Conservation (phyloP, 345 rosid species). For the Murraya paniculata region DNA sequence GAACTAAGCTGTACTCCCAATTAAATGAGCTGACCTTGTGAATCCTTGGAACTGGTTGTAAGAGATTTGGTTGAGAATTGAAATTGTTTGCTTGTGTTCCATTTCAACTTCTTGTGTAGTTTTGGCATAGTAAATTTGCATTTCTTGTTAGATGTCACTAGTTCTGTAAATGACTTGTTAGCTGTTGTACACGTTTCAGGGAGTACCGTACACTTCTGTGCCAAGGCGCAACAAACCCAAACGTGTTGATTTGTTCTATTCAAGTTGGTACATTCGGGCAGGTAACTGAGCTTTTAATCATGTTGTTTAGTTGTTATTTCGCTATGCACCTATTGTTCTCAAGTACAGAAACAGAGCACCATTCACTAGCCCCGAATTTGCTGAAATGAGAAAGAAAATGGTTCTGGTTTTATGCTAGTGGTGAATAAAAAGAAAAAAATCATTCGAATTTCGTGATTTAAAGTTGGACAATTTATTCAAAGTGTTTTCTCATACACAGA, state of each 20-base stretch:
- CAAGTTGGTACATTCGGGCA: constrained; percentile 94
- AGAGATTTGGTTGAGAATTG: not conserved
- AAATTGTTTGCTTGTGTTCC: not conserved
- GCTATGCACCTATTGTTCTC: not conserved
- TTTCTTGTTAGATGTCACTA: not conserved
- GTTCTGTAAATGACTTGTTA: constrained; percentile 4
- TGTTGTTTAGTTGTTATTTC: not conserved
- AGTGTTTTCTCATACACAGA: not conserved
- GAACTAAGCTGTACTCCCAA: not conserved
- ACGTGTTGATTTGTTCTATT: constrained; percentile 89
- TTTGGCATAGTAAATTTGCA: not conserved
- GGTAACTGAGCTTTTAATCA: constrained; percentile 39
- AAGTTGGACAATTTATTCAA: not conserved
- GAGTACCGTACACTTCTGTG: constrained; percentile 65
- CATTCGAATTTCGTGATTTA: not conserved
- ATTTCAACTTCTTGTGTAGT: not conserved
- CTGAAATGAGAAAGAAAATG: not conserved
- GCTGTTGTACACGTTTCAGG: constrained; percentile 45
- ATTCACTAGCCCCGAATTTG: not conserved
- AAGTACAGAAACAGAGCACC: not conserved
- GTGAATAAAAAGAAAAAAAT: not conserved
- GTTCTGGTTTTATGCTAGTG: not conserved
- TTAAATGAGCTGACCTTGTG: not conserved
- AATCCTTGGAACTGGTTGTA: not conserved
- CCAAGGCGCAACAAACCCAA: constrained; percentile 75